Evolutionary conservation across 192 early-diverging fungal species (phyloP), one percentile per base, ranked within the genome.

Genomic region (Backusella circina): DNA sequence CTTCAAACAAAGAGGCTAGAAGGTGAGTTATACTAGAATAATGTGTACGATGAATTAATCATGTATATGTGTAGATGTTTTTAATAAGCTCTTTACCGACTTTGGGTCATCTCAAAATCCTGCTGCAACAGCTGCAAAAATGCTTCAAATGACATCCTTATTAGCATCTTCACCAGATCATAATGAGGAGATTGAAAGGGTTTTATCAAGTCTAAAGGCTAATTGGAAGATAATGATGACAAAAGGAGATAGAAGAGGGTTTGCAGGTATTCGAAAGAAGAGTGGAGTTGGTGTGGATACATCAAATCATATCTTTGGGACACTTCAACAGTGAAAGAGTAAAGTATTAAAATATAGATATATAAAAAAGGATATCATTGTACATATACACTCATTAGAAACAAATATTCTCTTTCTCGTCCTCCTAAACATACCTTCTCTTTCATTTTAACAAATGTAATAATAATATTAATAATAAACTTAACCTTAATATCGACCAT

Each of bases 71-170:
- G 9, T 84, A 89, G 91, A 86, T 16, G 84, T 87, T 12, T 90
- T 93, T 77, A 84, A 85, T 35, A 86, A 88, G 30, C 74, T 93
- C 18, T 88, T 90, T 51, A 84, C 80, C 39, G 90, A 90, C 64
- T 87, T 91, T 79, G 90, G 90, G 71, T 88, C 87, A 2, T 86
- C 86, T 16, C 86, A 89, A 41, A 88, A 89, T 18, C 84, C 89
- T 7, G 82, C 87, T 21, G 90, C 91, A 16, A 89, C 88, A 12
- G 89, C 90, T 16, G 84, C 90, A 39, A 86, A 88, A 16, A 87
- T 93, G 86, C 70, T 93, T 21, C 91, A 93, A 75, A 93, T 93
- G 91, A 90, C 90, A 1, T 88, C 84, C 21, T 75, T 93, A 26
- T 51, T 92, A n/a, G 85, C 86, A 0, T 87, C 88, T 30, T 82